A percentile compares a stretch with the other conserved stretches of the same genome.
Conservation (phyloP, 345 rosid species). For the Ceriops zippeliana region DNA sequence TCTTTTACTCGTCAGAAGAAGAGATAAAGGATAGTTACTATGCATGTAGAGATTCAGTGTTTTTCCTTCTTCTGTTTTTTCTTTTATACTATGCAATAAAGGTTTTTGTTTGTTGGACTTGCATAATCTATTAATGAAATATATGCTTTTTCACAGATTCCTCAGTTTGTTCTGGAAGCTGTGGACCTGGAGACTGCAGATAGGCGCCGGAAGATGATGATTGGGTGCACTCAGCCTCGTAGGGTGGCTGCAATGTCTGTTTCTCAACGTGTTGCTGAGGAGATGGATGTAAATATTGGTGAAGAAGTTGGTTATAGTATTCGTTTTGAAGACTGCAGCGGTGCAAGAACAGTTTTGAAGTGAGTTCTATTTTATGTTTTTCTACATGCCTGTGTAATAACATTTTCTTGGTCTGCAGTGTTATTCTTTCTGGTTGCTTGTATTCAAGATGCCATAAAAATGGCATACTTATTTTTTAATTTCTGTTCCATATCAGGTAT, state of each 20-base stretch:
- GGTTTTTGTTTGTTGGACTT: too few species aligned
- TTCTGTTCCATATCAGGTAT: conserved; percentile 47
- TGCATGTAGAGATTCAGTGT: too few species aligned
- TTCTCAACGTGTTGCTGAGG: conserved; percentile 98
- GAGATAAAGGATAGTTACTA: too few species aligned
- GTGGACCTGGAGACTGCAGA: conserved; percentile 76
- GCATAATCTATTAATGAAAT: too few species aligned
- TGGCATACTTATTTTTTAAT: neutral
- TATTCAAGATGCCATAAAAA: neutral
- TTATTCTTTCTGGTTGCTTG: neutral
- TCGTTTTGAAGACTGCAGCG: conserved; percentile 91
- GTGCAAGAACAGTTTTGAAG: conserved; percentile 89
- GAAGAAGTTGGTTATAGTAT: conserved; percentile 99
- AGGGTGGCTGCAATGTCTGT: conserved; percentile 99
- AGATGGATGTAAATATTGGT: conserved; percentile 95
- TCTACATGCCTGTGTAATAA: neutral
- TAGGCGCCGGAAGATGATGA: conserved; percentile 76
- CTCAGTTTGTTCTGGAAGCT: conserved; percentile 92
- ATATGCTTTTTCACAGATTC: conserved; percentile 51
- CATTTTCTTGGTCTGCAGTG: neutral
- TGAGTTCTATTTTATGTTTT: conserved; percentile 30
- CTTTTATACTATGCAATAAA: too few species aligned
- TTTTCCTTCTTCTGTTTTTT: too few species aligned
- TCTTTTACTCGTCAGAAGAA: too few species aligned
- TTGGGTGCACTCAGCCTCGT: conserved; percentile 97